Base-by-base conservation (phyloP, 1,139 yeast genomes). In the Candida dubliniensis region DNA sequence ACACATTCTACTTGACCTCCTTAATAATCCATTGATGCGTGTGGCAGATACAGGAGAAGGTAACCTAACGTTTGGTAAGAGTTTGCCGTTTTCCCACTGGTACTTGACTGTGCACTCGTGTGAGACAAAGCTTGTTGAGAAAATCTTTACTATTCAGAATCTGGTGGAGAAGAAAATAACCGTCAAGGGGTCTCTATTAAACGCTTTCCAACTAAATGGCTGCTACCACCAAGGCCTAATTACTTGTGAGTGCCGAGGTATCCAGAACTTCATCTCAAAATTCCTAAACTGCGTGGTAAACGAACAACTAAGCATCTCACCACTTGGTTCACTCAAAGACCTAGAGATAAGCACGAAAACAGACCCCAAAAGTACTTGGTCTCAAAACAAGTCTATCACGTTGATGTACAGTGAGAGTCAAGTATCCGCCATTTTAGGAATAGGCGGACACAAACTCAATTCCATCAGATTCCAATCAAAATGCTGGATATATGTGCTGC, bases 391-490 rank as follows among this genome's bases (percentile, higher is more conserved):
- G 3, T 26, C 42, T 6, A 29, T 26, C 10, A 33, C 43, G 2
- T 31, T 45, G n/a, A 10, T 18, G 5, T 37, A 48, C 14, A 50
- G 45, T 4, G 55, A 61, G 42, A 53, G 53, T 11, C 66, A 67
- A 45, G 68, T 67, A 1, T 57, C 63, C n/a, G 58, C 57, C 15
- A 46, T 68, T 2, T 54, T 69, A 26, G 73, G 74, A 3, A 48
- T 51, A 25, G 55, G 60, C 13, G 72, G 70, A 1, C 41, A 45
- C 0, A 47, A 66, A 37, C 54, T 69, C 10, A 52, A 53, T 41
- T 42, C 51, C 8, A 64, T 68, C 12, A 51, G 71, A 39, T 41
- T 52, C n/a, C 51, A 52, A 24, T 52, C 67, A n/a, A 59, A 58
- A 7, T 68, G 72, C 48, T 48, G 50, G 34, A 64, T 69, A 12